Evolutionary conservation across 495 filamentous ascomycete genomes (phyloP).

Genomic region (Penicillium roqueforti): DNA sequence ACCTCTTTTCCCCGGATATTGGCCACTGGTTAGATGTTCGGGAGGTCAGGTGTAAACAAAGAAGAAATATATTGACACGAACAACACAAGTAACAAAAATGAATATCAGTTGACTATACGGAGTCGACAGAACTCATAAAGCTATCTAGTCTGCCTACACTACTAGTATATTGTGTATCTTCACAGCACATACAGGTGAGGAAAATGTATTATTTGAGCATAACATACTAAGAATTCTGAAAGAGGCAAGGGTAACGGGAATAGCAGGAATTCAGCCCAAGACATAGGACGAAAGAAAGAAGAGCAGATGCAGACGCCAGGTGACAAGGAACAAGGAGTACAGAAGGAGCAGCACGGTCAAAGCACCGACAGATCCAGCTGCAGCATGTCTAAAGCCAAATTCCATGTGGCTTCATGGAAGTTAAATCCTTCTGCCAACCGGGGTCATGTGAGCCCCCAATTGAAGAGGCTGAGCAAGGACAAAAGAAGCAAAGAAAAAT

Average conservation of each 20-base stretch:
- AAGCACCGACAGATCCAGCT: slow-evolving; percentile 30
- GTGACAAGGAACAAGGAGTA: slow-evolving; percentile 27
- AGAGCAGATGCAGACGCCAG: slow-evolving; percentile 40
- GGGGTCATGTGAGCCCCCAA: slow-evolving; percentile 6
- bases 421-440: slow-evolving; percentile 10
- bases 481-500: slow-evolving; percentile 20
- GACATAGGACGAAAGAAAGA: slow-evolving; percentile 11
- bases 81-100: neutral
- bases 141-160: neutral
- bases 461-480: slow-evolving; percentile 13
- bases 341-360: slow-evolving; percentile 18
- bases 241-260: slow-evolving; percentile 19
- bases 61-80: neutral
- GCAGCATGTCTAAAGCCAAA: slow-evolving; percentile 34
- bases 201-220: slow-evolving; percentile 41
- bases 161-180: neutral
- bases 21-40: neutral
- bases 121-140: neutral
- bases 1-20: neutral
- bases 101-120: neutral
- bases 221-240: slow-evolving; percentile 35
- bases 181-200: slow-evolving; percentile 19
- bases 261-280: slow-evolving; percentile 31
- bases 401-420: slow-evolving; percentile 28
- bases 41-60: neutral